Percentiles rank a stretch among this genome's conserved stretches.
These are phyloP conservation scores for Melanomma pulvis-pyrius DNA, from an alignment of 495 filamentous ascomycete genomes.

Conservation along the genomic window DNA sequence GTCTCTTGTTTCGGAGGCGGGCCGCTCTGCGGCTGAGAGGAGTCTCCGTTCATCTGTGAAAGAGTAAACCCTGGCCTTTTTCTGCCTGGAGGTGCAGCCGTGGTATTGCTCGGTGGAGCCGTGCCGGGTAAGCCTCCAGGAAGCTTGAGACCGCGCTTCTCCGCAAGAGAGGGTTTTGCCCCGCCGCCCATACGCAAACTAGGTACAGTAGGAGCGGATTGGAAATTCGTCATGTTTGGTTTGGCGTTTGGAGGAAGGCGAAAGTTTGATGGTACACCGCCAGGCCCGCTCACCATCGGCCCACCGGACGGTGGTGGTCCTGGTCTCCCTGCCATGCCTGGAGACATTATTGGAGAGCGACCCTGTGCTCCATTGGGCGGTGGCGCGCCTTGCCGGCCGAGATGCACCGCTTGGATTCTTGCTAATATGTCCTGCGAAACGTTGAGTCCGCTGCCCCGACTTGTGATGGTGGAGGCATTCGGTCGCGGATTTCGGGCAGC, in stretches of 20 bases:
- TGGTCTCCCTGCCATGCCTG: background rate
- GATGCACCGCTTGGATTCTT: slow-evolving; percentile 42
- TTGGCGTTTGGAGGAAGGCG: slow-evolving; percentile 33
- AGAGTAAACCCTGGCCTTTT: slow-evolving; percentile 45
- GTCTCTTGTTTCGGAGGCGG: slow-evolving; percentile 53
- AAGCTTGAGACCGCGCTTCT: slow-evolving; percentile 44
- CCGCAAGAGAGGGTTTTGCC: slow-evolving; percentile 55
- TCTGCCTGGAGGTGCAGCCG: slow-evolving; percentile 34
- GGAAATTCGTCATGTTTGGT: slow-evolving; percentile 37
- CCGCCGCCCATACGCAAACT: slow-evolving; percentile 24
- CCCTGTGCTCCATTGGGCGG: slow-evolving; percentile 18
- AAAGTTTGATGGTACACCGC: slow-evolving; percentile 42
- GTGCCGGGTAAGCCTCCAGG: slow-evolving; percentile 47
- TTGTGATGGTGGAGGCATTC: slow-evolving; percentile 56
- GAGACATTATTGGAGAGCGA: slow-evolving; percentile 26
- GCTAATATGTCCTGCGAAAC: slow-evolving; percentile 76
- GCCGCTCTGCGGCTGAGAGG: slow-evolving; percentile 8
- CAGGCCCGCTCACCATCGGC: slow-evolving; percentile 6
- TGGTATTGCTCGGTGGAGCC: slow-evolving; percentile 26
- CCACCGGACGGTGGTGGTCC: slow-evolving; percentile 17
- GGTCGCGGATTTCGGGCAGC: slow-evolving; percentile 67
- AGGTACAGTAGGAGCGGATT: slow-evolving; percentile 45
- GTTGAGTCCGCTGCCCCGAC: slow-evolving; percentile 56
- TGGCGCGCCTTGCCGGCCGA: slow-evolving; percentile 43
- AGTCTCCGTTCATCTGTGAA: slow-evolving; percentile 44